Base-by-base conservation (phyloP, 2,329 filamentous ascomycete genomes). In the Colletotrichum kahawae region DNA sequence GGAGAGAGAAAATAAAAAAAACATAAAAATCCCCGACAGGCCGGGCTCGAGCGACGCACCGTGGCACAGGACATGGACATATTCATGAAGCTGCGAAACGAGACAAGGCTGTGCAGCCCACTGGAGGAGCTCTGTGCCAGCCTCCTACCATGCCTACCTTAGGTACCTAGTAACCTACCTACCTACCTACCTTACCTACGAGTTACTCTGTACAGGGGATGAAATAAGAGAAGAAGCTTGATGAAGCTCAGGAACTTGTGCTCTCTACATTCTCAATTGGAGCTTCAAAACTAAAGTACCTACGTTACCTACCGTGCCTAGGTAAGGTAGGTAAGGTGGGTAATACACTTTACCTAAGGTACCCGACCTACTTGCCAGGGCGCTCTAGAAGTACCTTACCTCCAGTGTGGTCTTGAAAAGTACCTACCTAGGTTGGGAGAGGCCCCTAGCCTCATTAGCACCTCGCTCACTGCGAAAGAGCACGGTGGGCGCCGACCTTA, bases 21-120 rank as follows among this genome's bases (percentile, higher is more conserved):
- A 62, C n/a, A 72, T 18, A 62, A 60, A 71, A 74, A 59, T 70
- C 66, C 66, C 71, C 71, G 71, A 74, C 66, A 70, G 71, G 67
- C 36, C 48, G 33, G 71, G 71, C 66, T 73, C 66, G 57, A 57
- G 66, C 71, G 21, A 43, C 70, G 63, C 33, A 63, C 65, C 56
- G 65, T 68, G 64, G 54, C 43, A 51, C 43, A 51, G 43, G 43
- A 51, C 43, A 51, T 51, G 43, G 43, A 51, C 43, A 21, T 51
- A 4, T 16, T 48, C 54, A 21, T 36, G 33, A 36, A 36, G 24
- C 38, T 59, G 71, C 54, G 18, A 62, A 69, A 69, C 36, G 34
- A 59, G 64, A 54, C 66, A 69, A 56, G 66, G 65, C 43, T 69
- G 36, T 71, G 36, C 24, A 62, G 57, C 31, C 29, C 57, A 51